Conservation (phyloP, 495 filamentous ascomycete species). For the Parmelia sp. region DNA sequence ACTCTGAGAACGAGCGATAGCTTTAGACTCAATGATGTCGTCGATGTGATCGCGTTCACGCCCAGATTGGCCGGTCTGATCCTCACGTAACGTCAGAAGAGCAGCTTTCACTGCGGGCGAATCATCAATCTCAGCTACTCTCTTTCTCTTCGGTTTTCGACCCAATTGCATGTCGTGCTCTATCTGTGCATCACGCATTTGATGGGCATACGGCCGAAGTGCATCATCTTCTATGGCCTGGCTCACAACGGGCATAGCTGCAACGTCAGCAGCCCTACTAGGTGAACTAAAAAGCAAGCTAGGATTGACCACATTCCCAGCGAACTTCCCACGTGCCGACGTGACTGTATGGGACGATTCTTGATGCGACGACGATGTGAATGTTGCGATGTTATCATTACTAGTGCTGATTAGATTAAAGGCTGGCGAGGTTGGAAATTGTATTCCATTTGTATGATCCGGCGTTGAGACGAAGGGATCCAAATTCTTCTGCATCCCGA, state of each 20-base stretch:
- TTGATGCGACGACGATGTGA: background rate
- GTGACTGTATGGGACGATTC: slow-evolving; percentile 7
- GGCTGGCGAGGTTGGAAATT: slow-evolving; percentile 16
- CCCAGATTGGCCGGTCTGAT: slow-evolving; percentile 41
- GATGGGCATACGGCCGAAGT: slow-evolving; percentile 53
- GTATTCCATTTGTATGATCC: slow-evolving; percentile 1
- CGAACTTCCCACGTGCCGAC: slow-evolving; percentile 12
- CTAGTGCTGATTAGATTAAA: slow-evolving; percentile 16
- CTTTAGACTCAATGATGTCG: slow-evolving; percentile 26
- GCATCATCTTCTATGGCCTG: slow-evolving; percentile 33
- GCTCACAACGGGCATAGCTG: slow-evolving; percentile 33
- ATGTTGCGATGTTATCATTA: slow-evolving; percentile 5
- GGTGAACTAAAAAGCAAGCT: slow-evolving; percentile 52
- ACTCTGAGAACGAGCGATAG: slow-evolving; percentile 10
- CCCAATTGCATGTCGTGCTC: slow-evolving; percentile 44
- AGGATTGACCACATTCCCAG: slow-evolving; percentile 38
- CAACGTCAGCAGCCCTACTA: slow-evolving; percentile 41
- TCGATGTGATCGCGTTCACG: slow-evolving; percentile 56
- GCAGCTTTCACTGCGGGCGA: slow-evolving; percentile 39
- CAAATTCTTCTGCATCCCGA: slow-evolving; percentile 17
- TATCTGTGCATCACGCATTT: slow-evolving; percentile 49
- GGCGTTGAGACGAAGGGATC: slow-evolving; percentile 22
- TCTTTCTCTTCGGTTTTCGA: slow-evolving; percentile 27
- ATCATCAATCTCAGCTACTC: slow-evolving; percentile 23
- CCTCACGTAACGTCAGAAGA: slow-evolving; percentile 25